phyloP scores from a whole-genome alignment of 2,329 filamentous ascomycete species.

The Pseudogymnoascus sp. region DNA sequence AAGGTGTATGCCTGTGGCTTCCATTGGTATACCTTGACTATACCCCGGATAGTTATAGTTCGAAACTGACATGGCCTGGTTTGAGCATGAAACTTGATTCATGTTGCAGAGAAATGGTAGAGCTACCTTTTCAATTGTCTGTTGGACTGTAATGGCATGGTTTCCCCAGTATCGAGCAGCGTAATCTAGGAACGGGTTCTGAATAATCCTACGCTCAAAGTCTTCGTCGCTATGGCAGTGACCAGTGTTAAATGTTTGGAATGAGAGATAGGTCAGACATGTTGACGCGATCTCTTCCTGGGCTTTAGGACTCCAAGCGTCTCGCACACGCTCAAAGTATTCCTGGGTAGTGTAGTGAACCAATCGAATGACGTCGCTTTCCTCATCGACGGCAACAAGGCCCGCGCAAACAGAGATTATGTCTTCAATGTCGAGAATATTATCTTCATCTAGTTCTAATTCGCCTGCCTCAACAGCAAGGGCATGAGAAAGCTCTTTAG shows the following conservation, averaged over 20 bases:
- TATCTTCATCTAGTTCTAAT: neutral
- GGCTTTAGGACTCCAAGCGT: neutral
- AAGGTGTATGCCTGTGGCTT: too few relatives aligned
- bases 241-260: neutral
- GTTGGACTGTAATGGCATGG: neutral
- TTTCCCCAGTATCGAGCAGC: neutral
- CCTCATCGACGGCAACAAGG: slow-evolving; percentile 16
- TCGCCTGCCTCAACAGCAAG: neutral
- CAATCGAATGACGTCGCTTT: slow-evolving; percentile 16
- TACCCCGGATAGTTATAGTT: too few relatives aligned
- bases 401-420: slow-evolving; percentile 22
- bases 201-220: neutral
- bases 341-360: slow-evolving; percentile 26
- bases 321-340: slow-evolving; percentile 16
- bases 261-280: neutral
- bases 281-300: neutral
- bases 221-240: neutral
- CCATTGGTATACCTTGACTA: too few relatives aligned
- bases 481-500: neutral
- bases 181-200: neutral
- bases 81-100: neutral
- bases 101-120: neutral
- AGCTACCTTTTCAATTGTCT: neutral
- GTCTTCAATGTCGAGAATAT: slow-evolving; percentile 11
- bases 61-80: neutral